Evolutionary conservation across 2,329 filamentous ascomycete genomes (phyloP).

Genomic region (Coccinonectria pachysandricola): DNA sequence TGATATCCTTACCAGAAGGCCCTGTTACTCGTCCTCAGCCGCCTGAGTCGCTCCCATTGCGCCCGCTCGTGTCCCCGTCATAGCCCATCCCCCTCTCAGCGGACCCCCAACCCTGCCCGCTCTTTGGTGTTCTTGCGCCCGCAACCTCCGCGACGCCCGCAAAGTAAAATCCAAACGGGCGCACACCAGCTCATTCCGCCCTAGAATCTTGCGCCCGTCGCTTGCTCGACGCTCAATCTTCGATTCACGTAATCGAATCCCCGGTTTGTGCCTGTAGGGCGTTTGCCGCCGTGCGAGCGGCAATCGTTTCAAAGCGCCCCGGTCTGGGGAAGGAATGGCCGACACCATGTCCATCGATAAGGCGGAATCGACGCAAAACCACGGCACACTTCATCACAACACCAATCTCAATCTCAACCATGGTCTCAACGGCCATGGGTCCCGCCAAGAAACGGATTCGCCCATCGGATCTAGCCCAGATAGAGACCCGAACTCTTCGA

Average conservation of each 20-base stretch:
- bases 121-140: slow-evolving; percentile 23
- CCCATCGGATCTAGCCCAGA: slow-evolving; percentile 52
- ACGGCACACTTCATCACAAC: slow-evolving; percentile 21
- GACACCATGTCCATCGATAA: slow-evolving; percentile 59
- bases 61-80: slow-evolving; percentile 4
- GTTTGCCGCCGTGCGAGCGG: slow-evolving; percentile 28
- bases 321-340: slow-evolving; percentile 42
- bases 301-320: slow-evolving; percentile 23
- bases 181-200: slow-evolving; percentile 21
- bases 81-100: slow-evolving; percentile 13
- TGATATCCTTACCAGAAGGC: slow-evolving; percentile 5
- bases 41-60: slow-evolving; percentile 12
- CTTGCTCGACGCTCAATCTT: slow-evolving; percentile 19
- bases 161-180: slow-evolving; percentile 27
- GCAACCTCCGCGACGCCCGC: slow-evolving; percentile 27
- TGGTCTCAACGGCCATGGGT: slow-evolving; percentile 25
- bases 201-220: slow-evolving; percentile 20
- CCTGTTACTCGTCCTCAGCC: slow-evolving; percentile 3
- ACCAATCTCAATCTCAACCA: slow-evolving; percentile 15
- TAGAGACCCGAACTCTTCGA: slow-evolving; percentile 34
- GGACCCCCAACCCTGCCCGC: slow-evolving; percentile 19
- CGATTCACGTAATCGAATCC: slow-evolving; percentile 24
- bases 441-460: slow-evolving; percentile 49
- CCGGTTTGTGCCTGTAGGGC: slow-evolving; percentile 26
- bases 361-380: slow-evolving; percentile 23